A percentile compares a stretch with the other conserved stretches of the same genome.
Conservation (phyloP, 768 basidiomycete genomes). For the Phanerochaete carnosa region DNA sequence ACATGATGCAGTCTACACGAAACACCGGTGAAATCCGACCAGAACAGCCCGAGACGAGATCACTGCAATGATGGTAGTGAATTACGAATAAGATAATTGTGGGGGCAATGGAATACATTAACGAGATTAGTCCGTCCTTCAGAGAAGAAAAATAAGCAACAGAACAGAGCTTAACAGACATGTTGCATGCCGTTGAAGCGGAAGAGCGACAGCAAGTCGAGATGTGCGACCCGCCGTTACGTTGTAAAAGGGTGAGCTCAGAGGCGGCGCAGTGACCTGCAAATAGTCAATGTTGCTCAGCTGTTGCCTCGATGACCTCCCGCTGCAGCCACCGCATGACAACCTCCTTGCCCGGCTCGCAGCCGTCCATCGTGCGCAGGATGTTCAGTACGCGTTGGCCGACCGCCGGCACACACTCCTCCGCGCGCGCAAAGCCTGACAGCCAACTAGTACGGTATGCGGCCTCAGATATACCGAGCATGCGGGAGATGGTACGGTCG, state of each 20-base stretch:
- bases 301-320: constrained; percentile 14
- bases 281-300: constrained; percentile 13
- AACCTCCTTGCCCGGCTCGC: constrained; percentile 18
- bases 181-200: too few relatives aligned
- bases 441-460: constrained; percentile 69
- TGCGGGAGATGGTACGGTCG: constrained; percentile 42
- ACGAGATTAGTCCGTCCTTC: neutral
- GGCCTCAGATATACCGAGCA: constrained; percentile 57
- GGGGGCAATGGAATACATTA: neutral
- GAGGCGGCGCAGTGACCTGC: neutral
- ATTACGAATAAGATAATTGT: neutral
- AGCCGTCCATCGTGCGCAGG: constrained; percentile 28
- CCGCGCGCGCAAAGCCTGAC: constrained; percentile 73
- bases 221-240: too few relatives aligned
- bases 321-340: constrained; percentile 20
- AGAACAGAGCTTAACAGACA: neutral
- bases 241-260: neutral
- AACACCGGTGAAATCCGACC: neutral
- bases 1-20: neutral
- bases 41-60: neutral
- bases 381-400: constrained; percentile 54
- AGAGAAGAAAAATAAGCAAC: neutral
- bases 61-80: neutral
- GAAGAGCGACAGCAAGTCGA: too few relatives aligned
- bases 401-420: constrained; percentile 63